Conservation (phyloP, 371 early-diverging fungal genomes). For the Mortierella sp. region DNA sequence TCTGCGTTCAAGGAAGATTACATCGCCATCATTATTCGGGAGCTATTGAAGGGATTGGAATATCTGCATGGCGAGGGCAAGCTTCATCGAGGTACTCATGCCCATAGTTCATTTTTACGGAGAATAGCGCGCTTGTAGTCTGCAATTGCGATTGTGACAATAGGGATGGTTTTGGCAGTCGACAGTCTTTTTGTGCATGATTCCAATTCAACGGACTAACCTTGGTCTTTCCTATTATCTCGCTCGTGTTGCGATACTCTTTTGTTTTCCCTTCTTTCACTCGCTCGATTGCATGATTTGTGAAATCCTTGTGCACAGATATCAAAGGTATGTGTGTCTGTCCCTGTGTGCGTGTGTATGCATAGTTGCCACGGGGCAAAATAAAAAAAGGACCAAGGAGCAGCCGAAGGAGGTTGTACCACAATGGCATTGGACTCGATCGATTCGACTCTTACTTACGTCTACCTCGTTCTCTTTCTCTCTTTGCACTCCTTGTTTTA, state of each 20-base stretch:
- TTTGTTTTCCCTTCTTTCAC: background rate
- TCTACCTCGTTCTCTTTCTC: background rate
- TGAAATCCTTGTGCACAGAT: slow-evolving; percentile 10
- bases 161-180: background rate
- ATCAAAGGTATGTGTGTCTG: slow-evolving; percentile 30
- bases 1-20: slow-evolving; percentile 87
- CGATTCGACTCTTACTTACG: background rate
- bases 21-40: slow-evolving; percentile 94
- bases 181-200: background rate
- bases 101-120: background rate
- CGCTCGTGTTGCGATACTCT: too few species aligned
- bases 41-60: slow-evolving; percentile 91
- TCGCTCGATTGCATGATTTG: slow-evolving; percentile 1
- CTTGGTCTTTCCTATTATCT: too few species aligned
- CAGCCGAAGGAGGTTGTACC: background rate
- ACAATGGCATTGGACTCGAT: slow-evolving; percentile 1
- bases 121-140: background rate
- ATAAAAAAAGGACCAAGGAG: background rate
- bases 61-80: slow-evolving; percentile 96
- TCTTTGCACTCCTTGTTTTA: slow-evolving; percentile 29
- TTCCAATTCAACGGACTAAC: background rate
- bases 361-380: slow-evolving; percentile 6
- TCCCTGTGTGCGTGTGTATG: background rate
- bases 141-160: background rate
- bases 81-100: slow-evolving; percentile 86